Conservation (phyloP, 148 eudicot species). For the Camellia japonica region DNA sequence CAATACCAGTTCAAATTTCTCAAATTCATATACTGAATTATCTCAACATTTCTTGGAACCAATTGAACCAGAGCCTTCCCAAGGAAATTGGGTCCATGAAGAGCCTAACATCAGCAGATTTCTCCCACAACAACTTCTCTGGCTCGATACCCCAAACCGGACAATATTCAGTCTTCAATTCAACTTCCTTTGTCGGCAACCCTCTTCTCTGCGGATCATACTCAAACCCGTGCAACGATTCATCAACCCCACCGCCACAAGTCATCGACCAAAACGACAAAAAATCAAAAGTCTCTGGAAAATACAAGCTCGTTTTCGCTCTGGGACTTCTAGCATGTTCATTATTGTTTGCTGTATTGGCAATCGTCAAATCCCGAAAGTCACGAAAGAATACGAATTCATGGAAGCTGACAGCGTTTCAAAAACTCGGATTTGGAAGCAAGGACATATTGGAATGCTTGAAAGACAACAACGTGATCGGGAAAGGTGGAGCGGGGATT, state of each 20-base stretch:
- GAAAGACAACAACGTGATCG: slow-evolving; percentile 51
- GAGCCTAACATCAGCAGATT: slow-evolving; percentile 61
- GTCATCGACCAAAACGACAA: slow-evolving; percentile 7
- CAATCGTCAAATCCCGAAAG: slow-evolving; percentile 41
- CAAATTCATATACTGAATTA: slow-evolving; percentile 41
- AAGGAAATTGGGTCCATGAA: slow-evolving; percentile 51
- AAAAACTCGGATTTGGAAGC: slow-evolving; percentile 44
- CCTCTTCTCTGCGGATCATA: slow-evolving; percentile 41
- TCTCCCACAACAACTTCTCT: slow-evolving; percentile 52
- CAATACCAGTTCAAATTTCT: slow-evolving; percentile 42
- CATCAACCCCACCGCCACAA: slow-evolving; percentile 17
- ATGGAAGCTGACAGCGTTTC: slow-evolving; percentile 61
- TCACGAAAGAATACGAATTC: slow-evolving; percentile 24
- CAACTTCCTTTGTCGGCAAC: slow-evolving; percentile 40
- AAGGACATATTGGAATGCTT: slow-evolving; percentile 47
- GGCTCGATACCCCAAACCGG: slow-evolving; percentile 50
- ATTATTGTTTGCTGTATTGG: slow-evolving; percentile 34
- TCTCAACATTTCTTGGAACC: slow-evolving; percentile 57
- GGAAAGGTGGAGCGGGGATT: slow-evolving; percentile 61
- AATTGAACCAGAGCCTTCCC: slow-evolving; percentile 49
- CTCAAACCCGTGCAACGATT: slow-evolving; percentile 33
- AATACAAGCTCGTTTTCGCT: slow-evolving; percentile 37
- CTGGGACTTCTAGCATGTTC: slow-evolving; percentile 30
- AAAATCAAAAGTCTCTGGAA: slow-evolving; percentile 24
- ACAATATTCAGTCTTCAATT: slow-evolving; percentile 41